Conservation (phyloP, 768 basidiomycete genomes). For the Boletus tomentosulus region DNA sequence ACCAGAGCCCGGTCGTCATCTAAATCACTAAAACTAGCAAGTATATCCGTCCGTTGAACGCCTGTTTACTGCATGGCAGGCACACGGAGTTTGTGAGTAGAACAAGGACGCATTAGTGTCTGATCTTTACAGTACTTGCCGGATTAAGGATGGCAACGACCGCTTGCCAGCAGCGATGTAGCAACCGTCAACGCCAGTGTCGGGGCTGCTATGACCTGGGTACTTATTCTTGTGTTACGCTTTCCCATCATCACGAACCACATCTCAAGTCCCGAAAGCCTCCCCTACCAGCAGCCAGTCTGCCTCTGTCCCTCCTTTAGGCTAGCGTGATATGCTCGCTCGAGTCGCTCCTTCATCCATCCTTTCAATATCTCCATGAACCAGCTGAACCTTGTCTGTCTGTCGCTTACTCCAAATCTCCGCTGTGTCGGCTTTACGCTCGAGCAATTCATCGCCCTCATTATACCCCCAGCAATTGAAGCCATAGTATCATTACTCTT, state of each 20-base stretch:
- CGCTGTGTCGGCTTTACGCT: slow-evolving; percentile 57
- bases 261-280: slow-evolving; percentile 4
- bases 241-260: slow-evolving; percentile 27
- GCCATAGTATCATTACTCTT: slow-evolving; percentile 54
- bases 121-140: background rate
- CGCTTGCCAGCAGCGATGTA: slow-evolving; percentile 7
- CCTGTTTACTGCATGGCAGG: background rate
- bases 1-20: background rate
- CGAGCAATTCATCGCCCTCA: slow-evolving; percentile 44
- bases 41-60: background rate
- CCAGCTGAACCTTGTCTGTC: slow-evolving; percentile 55
- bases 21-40: background rate
- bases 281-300: slow-evolving; percentile 38
- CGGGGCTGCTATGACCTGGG: background rate
- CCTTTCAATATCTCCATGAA: slow-evolving; percentile 12
- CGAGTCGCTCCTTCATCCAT: slow-evolving; percentile 19
- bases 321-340: slow-evolving; percentile 35
- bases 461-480: slow-evolving; percentile 65
- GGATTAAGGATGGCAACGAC: slow-evolving; percentile 17
- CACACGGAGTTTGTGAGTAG: background rate
- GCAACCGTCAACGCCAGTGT: slow-evolving; percentile 15
- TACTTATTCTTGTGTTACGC: slow-evolving; percentile 5
- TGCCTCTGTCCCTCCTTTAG: slow-evolving; percentile 37
- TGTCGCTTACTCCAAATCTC: slow-evolving; percentile 66
- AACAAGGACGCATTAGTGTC: background rate